A percentile compares a stretch with the other conserved stretches of the same genome.
phyloP scores from a whole-genome alignment of 352 stramenopile genomes.

The Elongisporangium senticosum region DNA sequence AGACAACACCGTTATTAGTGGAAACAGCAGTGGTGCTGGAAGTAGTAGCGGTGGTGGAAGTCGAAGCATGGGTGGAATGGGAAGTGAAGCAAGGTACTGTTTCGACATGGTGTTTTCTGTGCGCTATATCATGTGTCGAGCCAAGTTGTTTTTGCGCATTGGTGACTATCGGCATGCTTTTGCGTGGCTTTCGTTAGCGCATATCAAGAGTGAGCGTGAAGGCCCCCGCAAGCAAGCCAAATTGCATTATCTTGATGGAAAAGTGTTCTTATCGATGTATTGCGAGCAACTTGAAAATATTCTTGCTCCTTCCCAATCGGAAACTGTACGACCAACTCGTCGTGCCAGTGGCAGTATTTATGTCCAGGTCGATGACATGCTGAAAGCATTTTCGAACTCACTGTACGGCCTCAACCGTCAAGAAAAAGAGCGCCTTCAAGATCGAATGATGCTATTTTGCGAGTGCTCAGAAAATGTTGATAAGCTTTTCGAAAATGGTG shows the following conservation, averaged over 20 bases:
- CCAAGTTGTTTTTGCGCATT: conserved; percentile 56
- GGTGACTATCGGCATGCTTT: conserved; percentile 51
- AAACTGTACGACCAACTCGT: background rate
- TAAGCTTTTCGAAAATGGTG: conserved; percentile 42
- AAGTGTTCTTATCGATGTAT: conserved; percentile 47
- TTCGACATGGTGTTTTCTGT: conserved; percentile 80
- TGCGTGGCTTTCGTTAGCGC: conserved; percentile 68
- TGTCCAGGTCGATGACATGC: conserved; percentile 39
- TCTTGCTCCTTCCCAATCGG: background rate
- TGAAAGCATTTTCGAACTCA: conserved; percentile 50
- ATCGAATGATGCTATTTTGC: conserved; percentile 47
- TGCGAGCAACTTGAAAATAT: conserved; percentile 47
- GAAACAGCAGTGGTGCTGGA: conserved; percentile 40
- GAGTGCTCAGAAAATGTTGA: conserved; percentile 35
- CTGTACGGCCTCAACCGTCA: conserved; percentile 59
- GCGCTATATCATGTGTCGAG: conserved; percentile 61
- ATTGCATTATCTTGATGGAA: conserved; percentile 61
- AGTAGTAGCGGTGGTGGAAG: conserved; percentile 49
- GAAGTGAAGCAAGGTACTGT: conserved; percentile 68
- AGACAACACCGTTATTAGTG: conserved; percentile 54
- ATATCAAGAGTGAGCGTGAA: conserved; percentile 73
- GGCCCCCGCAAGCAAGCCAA: conserved; percentile 61
- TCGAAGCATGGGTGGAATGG: conserved; percentile 54
- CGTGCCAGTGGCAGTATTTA: background rate
- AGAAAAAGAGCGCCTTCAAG: conserved; percentile 48